phyloP scores from a whole-genome alignment of 495 filamentous ascomycete genomes.

The Neurospora cerealis region DNA sequence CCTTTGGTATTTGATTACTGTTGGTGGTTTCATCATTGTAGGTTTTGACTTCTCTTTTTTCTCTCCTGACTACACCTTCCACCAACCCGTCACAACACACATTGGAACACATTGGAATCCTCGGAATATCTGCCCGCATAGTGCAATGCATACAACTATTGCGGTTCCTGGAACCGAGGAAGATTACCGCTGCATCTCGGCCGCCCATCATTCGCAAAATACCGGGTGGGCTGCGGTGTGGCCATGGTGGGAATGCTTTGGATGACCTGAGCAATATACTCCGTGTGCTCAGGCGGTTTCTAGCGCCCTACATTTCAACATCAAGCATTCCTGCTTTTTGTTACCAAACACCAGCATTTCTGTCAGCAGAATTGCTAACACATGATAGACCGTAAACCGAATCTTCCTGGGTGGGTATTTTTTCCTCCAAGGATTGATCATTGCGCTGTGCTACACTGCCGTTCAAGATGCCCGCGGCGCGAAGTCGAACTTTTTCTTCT shows the following conservation, averaged over 20 bases:
- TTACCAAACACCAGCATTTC: background rate
- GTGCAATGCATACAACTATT: constrained; percentile 59
- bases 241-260: constrained; percentile 86
- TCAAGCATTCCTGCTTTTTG: constrained; percentile 3
- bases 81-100: background rate
- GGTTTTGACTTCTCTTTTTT: constrained; percentile 15
- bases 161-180: constrained; percentile 97
- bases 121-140: constrained; percentile 95
- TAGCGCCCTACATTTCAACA: constrained; percentile 73
- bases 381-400: constrained; percentile 35
- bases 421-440: constrained; percentile 58
- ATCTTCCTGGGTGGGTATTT: constrained; percentile 35
- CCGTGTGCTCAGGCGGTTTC: constrained; percentile 61
- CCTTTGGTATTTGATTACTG: constrained; percentile 38
- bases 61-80: background rate
- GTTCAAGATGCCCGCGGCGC: constrained; percentile 69
- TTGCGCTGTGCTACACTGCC: constrained; percentile 73
- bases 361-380: constrained; percentile 11
- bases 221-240: constrained; percentile 61
- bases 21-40: constrained; percentile 35
- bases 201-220: constrained; percentile 73
- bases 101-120: constrained; percentile 33
- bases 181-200: constrained; percentile 80
- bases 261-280: constrained; percentile 62
- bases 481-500: constrained; percentile 60